Evolutionary conservation across 331 rosid genomes (phyloP).

Genomic region (Erythrophleum ivorense): DNA sequence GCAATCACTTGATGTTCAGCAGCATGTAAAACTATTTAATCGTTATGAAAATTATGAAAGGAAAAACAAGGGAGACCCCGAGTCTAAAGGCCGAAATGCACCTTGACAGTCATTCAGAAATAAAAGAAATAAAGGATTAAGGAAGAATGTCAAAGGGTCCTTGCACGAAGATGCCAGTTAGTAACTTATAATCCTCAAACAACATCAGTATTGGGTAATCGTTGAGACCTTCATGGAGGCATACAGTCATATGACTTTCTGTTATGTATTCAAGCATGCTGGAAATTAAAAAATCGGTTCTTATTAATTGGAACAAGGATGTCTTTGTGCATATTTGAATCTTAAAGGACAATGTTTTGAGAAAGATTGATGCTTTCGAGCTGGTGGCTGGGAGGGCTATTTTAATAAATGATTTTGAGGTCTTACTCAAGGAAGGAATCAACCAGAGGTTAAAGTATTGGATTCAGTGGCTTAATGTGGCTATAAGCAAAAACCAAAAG

Average conservation of each 20-base stretch:
- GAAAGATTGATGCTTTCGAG: background rate
- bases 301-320: background rate
- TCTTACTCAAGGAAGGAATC: background rate
- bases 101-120: background rate
- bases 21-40: background rate
- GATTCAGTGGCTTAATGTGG: background rate
- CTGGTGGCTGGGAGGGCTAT: background rate
- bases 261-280: conserved; percentile 22
- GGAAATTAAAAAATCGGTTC: conserved; percentile 7
- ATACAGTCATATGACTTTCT: background rate
- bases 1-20: conserved; percentile 5
- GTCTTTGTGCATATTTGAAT: background rate
- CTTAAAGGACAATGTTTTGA: background rate
- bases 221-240: background rate
- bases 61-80: conserved; percentile 2
- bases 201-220: background rate
- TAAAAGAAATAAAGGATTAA: background rate
- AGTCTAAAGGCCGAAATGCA: background rate
- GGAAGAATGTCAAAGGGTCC: background rate
- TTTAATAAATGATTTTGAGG: background rate
- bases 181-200: conserved; percentile 1
- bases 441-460: background rate
- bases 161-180: background rate
- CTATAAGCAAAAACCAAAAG: background rate
- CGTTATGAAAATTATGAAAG: background rate